Conservation (phyloP, 345 rosid species). For the Trapa bicornis region DNA sequence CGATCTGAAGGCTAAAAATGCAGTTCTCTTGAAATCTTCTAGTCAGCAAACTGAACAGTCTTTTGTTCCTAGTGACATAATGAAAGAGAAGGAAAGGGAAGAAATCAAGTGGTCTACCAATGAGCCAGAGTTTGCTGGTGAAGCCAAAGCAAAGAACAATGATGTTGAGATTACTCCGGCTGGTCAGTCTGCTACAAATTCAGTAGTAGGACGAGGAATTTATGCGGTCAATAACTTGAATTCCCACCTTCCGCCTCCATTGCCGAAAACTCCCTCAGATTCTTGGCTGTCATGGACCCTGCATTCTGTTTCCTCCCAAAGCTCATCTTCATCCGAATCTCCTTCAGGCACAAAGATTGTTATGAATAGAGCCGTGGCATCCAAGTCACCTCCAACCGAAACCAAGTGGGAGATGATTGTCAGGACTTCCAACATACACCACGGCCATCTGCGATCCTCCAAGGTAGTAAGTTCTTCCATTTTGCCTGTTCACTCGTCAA, state of each 20-base stretch:
- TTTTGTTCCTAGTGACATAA: conserved; percentile 8
- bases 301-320: conserved; percentile 42
- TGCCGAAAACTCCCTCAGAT: conserved; percentile 81
- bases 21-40: conserved; percentile 15
- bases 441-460: conserved; percentile 40
- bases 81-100: neutral
- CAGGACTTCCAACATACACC: conserved; percentile 38
- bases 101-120: neutral
- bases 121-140: neutral
- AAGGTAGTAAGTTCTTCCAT: conserved; percentile 32
- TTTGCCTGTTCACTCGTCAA: neutral
- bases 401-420: conserved; percentile 79
- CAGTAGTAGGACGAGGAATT: conserved; percentile 19
- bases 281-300: conserved; percentile 75
- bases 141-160: conserved; percentile 8
- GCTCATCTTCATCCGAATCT: conserved; percentile 18
- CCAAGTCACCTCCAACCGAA: conserved; percentile 16
- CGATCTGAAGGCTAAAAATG: conserved; percentile 21
- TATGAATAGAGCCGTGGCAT: conserved; percentile 8
- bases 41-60: conserved; percentile 15
- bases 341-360: neutral
- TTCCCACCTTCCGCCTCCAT: conserved; percentile 48
- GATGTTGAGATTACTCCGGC: conserved; percentile 25
- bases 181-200: conserved; percentile 14
- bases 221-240: conserved; percentile 10